Evolutionary conservation across 768 basidiomycete species (phyloP), one percentile per base, ranked within the genome.

Genomic region (Macrocybe gigantea): DNA sequence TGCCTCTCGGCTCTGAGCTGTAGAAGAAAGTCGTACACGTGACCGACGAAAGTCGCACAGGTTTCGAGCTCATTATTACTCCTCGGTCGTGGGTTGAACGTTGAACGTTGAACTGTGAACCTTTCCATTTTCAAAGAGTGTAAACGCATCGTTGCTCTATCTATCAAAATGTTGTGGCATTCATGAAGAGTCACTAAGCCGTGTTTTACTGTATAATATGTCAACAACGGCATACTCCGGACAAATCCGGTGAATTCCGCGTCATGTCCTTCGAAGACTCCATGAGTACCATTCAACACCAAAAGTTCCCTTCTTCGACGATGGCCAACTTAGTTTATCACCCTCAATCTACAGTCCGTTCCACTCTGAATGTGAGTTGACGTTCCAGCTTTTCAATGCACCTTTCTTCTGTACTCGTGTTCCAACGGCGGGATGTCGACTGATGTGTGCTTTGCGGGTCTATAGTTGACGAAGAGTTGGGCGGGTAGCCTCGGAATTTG

Each of bases 401-500:
- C n/a, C 41, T 41, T 12, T 31, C 13, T 35, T 38, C 35, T 40
- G 14, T 12, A 38, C 42, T 38, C 29, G 11, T 15, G n/a, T 38
- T 6, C 8, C 47, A n/a, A 10, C 30, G 29, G 29, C 14, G 22
- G 15, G 12, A 37, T 42, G 48, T 48, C 60, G n/a, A 59, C 42
- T 29, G 44, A 38, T 41, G 8, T 47, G 54, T 53, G 35, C 45
- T 22, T 22, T 22, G 22, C 22, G 22, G 22, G 22, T 22, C 34
- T 47, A 10, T 48, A 84, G 82, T 65, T 63, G 31, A 60, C 71
- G 12, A 79, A 68, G 64, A 76, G 70, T 38, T 90, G 87, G 88
- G 64, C 67, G 15, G 64, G 78, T 4, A 77, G 73, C 50, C 64
- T 85, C 47, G 75, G 78, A 29, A 62, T 88, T 38, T 92, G 89